phyloP scores from a whole-genome alignment of 1,139 yeast genomes.

The Geotrichum fermentans region DNA sequence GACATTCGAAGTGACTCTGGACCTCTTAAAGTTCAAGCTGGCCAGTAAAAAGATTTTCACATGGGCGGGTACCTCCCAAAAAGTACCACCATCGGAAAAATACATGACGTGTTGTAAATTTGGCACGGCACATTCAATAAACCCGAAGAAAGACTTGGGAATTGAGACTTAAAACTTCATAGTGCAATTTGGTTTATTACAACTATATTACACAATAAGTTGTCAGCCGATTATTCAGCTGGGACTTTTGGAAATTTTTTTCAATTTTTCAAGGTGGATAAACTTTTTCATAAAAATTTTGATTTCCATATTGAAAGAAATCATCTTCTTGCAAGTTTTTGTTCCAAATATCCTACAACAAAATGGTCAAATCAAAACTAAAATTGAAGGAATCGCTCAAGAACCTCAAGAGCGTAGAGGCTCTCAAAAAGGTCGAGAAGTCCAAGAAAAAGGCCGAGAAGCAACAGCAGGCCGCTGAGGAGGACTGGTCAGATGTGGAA shows the following conservation, averaged over 20 bases:
- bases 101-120: too few species aligned
- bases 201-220: not conserved
- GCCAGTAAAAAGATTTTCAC: too few species aligned
- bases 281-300: not conserved
- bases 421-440: constrained; percentile 46
- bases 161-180: not conserved
- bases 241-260: constrained; percentile 8
- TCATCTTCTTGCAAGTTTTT: not conserved
- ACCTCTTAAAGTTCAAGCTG: too few species aligned
- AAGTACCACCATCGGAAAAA: too few species aligned
- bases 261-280: not conserved
- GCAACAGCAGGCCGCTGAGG: constrained; percentile 27
- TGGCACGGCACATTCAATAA: too few species aligned
- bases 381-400: constrained; percentile 26
- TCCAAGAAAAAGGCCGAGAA: constrained; percentile 13
- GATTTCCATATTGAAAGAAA: not conserved
- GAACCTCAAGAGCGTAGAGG: constrained; percentile 27
- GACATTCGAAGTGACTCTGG: too few species aligned
- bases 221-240: constrained; percentile 4
- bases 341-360: not conserved
- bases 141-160: not conserved
- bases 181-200: too few species aligned
- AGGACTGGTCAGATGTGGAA: constrained; percentile 43
- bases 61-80: too few species aligned
- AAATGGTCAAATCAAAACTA: constrained; percentile 52